These are phyloP conservation scores for Solanum virginianum DNA, from an alignment of 257 asterid genomes.

Conservation along the genomic window DNA sequence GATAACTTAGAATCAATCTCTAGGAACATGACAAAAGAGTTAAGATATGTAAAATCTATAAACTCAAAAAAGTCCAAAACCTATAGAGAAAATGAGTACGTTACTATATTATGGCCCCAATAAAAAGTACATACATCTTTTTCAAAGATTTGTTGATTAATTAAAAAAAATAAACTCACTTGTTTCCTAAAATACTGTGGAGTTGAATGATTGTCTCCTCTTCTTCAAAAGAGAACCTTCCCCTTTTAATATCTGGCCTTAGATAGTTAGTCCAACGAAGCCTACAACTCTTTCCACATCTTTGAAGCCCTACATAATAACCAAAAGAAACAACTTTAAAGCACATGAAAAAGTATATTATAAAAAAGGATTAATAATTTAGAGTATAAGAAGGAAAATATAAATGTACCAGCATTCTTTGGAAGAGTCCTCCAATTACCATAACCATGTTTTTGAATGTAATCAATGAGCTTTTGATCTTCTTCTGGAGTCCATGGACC, in stretches of 20 bases:
- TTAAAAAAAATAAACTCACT: slow-evolving; percentile 23
- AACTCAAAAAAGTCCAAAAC: not conserved
- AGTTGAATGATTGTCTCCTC: slow-evolving; percentile 75
- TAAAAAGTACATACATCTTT: not conserved
- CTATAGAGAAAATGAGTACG: not conserved
- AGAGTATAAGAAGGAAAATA: not conserved
- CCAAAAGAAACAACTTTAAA: not conserved
- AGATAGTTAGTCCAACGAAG: slow-evolving; percentile 86
- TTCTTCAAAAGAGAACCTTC: slow-evolving; percentile 67
- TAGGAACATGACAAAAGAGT: not conserved
- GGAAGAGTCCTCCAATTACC: slow-evolving; percentile 91
- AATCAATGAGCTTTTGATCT: slow-evolving; percentile 60
- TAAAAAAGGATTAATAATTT: not conserved
- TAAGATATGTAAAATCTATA: not conserved
- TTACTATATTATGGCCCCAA: not conserved
- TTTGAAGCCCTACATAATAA: slow-evolving; percentile 38
- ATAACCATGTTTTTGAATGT: slow-evolving; percentile 48
- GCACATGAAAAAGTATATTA: not conserved
- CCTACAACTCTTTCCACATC: slow-evolving; percentile 87
- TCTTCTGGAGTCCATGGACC: slow-evolving; percentile 96
- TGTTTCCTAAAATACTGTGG: slow-evolving; percentile 72
- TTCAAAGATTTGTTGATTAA: not conserved
- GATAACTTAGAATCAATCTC: not conserved
- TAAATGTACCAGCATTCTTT: slow-evolving; percentile 46
- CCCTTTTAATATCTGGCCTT: slow-evolving; percentile 73